Conservation (phyloP, 768 basidiomycete species). For the Mycena haematopus region DNA sequence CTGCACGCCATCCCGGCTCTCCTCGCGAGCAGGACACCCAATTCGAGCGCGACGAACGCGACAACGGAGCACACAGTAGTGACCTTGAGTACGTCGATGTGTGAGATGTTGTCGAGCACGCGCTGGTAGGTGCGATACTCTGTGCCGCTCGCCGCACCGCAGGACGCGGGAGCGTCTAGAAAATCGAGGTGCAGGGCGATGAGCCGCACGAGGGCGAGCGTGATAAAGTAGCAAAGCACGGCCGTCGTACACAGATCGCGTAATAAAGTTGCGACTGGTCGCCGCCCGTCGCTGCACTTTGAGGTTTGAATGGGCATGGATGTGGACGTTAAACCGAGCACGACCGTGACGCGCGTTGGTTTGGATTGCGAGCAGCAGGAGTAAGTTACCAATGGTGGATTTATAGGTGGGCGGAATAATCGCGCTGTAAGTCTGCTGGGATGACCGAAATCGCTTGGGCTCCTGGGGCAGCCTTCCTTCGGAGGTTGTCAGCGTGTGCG, state of each 20-base stretch:
- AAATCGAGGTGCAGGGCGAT: conserved; percentile 9
- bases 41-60: conserved; percentile 12
- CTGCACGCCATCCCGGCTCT: not conserved
- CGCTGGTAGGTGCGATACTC: not conserved
- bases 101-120: not conserved
- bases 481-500: not conserved
- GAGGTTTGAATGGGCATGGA: not conserved
- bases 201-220: conserved; percentile 19
- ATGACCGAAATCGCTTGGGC: not conserved
- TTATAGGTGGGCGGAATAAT: conserved; percentile 17
- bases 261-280: not conserved
- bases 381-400: not conserved
- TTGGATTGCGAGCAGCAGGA: not conserved
- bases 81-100: conserved; percentile 9
- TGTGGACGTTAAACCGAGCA: not conserved
- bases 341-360: not conserved
- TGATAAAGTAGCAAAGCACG: conserved; percentile 23
- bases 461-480: not conserved
- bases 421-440: conserved; percentile 5
- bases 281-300: not conserved
- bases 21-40: conserved; percentile 4
- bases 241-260: conserved; percentile 15
- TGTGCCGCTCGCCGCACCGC: not conserved
- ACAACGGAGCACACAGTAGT: conserved; percentile 13
- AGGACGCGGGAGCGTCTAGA: not conserved